Conservation (phyloP, 2,329 filamentous ascomycete species). For the Epichloe coenophiala region DNA sequence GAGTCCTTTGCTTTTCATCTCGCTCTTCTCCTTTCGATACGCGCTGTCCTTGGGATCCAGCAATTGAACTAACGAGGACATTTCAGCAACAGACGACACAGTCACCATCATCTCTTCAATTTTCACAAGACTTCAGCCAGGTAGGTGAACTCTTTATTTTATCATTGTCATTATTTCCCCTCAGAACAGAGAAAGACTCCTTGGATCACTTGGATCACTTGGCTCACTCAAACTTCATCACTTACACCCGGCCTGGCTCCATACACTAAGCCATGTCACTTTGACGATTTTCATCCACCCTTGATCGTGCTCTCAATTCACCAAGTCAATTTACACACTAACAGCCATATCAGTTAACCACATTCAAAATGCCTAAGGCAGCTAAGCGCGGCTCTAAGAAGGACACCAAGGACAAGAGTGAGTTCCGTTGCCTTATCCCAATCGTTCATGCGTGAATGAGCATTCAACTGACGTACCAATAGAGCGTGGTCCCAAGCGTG, state of each 20-base stretch:
- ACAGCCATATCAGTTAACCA: slow-evolving; percentile 11
- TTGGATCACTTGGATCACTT: slow-evolving; percentile 9
- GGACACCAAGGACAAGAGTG: slow-evolving; percentile 47
- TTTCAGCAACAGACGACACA: slow-evolving; percentile 6
- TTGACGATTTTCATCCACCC: background rate
- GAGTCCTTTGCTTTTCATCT: background rate
- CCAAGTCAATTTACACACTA: background rate
- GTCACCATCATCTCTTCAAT: slow-evolving; percentile 10
- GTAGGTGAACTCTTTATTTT: slow-evolving; percentile 1
- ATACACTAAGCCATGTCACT: background rate
- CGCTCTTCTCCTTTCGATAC: background rate
- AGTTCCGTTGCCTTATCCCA: slow-evolving; percentile 12
- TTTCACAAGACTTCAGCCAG: slow-evolving; percentile 4
- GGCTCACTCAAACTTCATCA: background rate
- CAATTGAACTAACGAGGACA: slow-evolving; percentile 7
- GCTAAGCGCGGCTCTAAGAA: slow-evolving; percentile 40
- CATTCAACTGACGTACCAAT: slow-evolving; percentile 22
- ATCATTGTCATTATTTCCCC: background rate
- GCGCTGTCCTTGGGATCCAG: slow-evolving; percentile 1
- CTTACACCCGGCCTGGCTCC: background rate
- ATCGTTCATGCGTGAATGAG: background rate
- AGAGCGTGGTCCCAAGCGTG: slow-evolving; percentile 73
- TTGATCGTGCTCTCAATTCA: background rate
- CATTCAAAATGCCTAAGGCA: slow-evolving; percentile 45
- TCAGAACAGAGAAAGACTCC: slow-evolving; percentile 4